Base-by-base conservation (phyloP, 78 protist species). In the Cavenderia fasciculata region DNA sequence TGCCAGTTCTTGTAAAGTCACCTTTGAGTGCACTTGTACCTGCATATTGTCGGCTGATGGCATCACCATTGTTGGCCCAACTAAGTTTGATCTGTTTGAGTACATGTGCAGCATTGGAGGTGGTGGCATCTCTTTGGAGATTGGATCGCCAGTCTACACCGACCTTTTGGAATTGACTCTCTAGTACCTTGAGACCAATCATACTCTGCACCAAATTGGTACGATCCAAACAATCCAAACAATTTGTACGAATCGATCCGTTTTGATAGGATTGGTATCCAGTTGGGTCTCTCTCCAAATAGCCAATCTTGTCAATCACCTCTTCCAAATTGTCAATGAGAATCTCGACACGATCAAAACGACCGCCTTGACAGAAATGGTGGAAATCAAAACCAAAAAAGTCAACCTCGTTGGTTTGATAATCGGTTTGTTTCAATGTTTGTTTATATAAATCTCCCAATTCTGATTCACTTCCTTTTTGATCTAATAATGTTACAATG, bases 211-310 rank as follows among this genome's bases (percentile, higher is more conserved):
- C 96, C 23, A 98, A 97, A 61, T 98, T 98, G 19, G 99, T 98
- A 23, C 99, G 74, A 68, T 98, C 99, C 11, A 98, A 76, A 79
- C 98, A 96, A 71, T 98, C 99, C 27, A 96, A 87, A 61, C 99
- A 98, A 86, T 98, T 98, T 16, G 97, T 94, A 31, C 99, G 91
- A 16, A 97, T 23, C 8, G 77, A 70, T 21, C 95, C 95, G 12
- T 78, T n/a, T 66, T 96, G 97, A 34, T 31, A 36, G 25, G 66
- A 41, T 46, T 29, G 11, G 34, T 63, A 63, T 31, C 76, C 76
- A 3, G 56, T 57, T 19, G 49, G 34, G 29, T 66, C 54, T 27
- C 56, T 65, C 34, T 62, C 74, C 1, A 70, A 23, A 44, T 79
- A 79, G 8, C 88, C 88, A 40, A 79, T 66, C 0, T 8, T 34